Evolutionary conservation across 805 yeast genomes (phyloP).

Genomic region (Candida succiphila): DNA sequence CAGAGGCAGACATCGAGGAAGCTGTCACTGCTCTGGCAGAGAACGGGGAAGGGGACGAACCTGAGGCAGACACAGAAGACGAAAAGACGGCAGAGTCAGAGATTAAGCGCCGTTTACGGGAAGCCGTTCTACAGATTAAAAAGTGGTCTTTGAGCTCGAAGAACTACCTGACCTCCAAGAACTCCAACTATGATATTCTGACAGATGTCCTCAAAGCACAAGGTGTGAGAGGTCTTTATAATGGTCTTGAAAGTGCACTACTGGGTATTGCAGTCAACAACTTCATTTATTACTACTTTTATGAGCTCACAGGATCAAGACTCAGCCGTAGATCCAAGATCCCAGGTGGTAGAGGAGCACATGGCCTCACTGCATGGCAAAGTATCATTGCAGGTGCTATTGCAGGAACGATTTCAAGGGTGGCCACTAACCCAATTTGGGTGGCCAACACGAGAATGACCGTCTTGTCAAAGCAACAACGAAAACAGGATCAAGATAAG

Average conservation of each 20-base stretch:
- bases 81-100: neutral
- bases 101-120: neutral
- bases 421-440: conserved; percentile 87
- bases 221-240: conserved; percentile 62
- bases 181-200: conserved; percentile 9
- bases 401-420: conserved; percentile 80
- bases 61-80: neutral
- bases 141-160: too few relatives aligned
- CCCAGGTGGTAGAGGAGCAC: conserved; percentile 7
- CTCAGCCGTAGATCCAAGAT: conserved; percentile 6
- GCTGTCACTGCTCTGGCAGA: neutral
- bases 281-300: conserved; percentile 83
- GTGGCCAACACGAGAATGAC: conserved; percentile 89
- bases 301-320: conserved; percentile 48
- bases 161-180: too few relatives aligned
- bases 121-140: too few relatives aligned
- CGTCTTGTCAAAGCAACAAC: conserved; percentile 29
- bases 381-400: conserved; percentile 71
- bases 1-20: conserved; percentile 5
- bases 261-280: conserved; percentile 82
- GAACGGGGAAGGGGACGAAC: neutral
- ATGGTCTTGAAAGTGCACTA: conserved; percentile 83
- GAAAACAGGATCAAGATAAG: too few relatives aligned
- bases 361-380: conserved; percentile 53
- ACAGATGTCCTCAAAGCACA: conserved; percentile 44